phyloP scores from a whole-genome alignment of 768 basidiomycete species.

The Suillus brevipes region DNA sequence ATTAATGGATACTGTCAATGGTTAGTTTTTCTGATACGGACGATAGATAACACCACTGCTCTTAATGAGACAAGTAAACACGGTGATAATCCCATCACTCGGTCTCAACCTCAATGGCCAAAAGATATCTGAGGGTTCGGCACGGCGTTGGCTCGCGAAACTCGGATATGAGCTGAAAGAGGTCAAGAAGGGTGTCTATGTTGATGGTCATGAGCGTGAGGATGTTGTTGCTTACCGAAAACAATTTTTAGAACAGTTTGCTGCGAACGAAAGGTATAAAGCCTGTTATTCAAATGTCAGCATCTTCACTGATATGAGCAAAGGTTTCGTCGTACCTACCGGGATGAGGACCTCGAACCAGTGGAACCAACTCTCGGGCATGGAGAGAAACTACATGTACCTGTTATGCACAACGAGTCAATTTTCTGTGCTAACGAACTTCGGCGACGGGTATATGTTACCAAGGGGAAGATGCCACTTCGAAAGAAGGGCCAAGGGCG shows the following conservation, averaged over 20 bases:
- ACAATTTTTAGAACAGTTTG: slow-evolving; percentile 9
- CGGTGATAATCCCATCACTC: slow-evolving; percentile 8
- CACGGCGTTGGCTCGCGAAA: slow-evolving; percentile 34
- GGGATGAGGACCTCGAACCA: slow-evolving; percentile 11
- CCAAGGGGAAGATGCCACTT: slow-evolving; percentile 25
- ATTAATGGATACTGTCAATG: background rate
- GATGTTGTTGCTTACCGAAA: slow-evolving; percentile 24
- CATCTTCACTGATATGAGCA: background rate
- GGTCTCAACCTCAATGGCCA: slow-evolving; percentile 2
- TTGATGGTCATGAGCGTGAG: slow-evolving; percentile 27
- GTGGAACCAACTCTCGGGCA: slow-evolving; percentile 15
- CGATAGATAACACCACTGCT: background rate
- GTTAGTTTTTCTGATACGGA: background rate
- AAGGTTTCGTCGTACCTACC: slow-evolving; percentile 12
- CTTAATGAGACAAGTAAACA: slow-evolving; percentile 7
- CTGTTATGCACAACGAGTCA: slow-evolving; percentile 25
- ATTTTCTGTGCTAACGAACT: slow-evolving; percentile 25
- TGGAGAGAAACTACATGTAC: slow-evolving; percentile 16
- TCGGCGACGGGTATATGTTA: slow-evolving; percentile 17
- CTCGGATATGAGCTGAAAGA: slow-evolving; percentile 25
- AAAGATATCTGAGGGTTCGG: slow-evolving; percentile 27
- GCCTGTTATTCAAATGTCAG: background rate
- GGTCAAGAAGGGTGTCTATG: slow-evolving; percentile 28
- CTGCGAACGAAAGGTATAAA: slow-evolving; percentile 9
- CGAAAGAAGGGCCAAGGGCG: slow-evolving; percentile 28